Percentiles rank a stretch among this genome's conserved stretches.
Evolutionary conservation across 1,284 basidiomycete genomes (phyloP).

Genomic region (Leccinum colubrinum): DNA sequence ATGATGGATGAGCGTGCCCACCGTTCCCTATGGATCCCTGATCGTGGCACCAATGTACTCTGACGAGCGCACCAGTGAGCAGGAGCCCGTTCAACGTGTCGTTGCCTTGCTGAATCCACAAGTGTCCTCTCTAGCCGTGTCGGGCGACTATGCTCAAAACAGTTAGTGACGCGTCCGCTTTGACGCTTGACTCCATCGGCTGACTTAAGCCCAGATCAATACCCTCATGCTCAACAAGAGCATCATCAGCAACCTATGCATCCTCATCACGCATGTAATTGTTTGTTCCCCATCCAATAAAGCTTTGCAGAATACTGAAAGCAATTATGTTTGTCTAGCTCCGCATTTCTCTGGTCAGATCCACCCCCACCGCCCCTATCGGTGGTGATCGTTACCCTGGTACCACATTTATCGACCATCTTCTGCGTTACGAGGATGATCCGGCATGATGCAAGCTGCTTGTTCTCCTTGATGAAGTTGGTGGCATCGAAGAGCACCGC

Average conservation of each 20-base stretch:
- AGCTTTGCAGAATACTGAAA: too few relatives aligned
- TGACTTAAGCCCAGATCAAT: too few relatives aligned
- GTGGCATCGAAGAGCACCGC: conserved; percentile 98
- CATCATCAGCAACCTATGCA: too few relatives aligned
- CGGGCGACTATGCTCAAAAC: conserved; percentile 29
- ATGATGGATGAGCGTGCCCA: conserved; percentile 29
- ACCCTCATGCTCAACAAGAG: too few relatives aligned
- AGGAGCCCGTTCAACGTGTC: conserved; percentile 2
- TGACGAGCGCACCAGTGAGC: conserved; percentile 46
- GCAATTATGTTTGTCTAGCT: too few relatives aligned
- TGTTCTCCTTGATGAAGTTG: conserved; percentile 97
- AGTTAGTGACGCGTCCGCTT: conserved; percentile 17
- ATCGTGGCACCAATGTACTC: conserved; percentile 42
- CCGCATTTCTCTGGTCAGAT: too few relatives aligned
- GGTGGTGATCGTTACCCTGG: conserved; percentile 98
- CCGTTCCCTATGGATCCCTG: conserved; percentile 36
- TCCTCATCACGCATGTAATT: too few relatives aligned
- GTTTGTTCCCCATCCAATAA: too few relatives aligned
- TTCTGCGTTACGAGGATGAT: conserved; percentile 96
- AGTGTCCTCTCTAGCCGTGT: conserved; percentile 26
- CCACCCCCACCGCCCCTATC: too few relatives aligned
- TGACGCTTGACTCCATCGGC: too few relatives aligned
- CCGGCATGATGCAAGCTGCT: conserved; percentile 95
- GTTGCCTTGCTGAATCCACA: conserved; percentile 17
- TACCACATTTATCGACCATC: conserved; percentile 98